Conservation (phyloP, 2,329 filamentous ascomycete species). For the Verticillium longisporum region DNA sequence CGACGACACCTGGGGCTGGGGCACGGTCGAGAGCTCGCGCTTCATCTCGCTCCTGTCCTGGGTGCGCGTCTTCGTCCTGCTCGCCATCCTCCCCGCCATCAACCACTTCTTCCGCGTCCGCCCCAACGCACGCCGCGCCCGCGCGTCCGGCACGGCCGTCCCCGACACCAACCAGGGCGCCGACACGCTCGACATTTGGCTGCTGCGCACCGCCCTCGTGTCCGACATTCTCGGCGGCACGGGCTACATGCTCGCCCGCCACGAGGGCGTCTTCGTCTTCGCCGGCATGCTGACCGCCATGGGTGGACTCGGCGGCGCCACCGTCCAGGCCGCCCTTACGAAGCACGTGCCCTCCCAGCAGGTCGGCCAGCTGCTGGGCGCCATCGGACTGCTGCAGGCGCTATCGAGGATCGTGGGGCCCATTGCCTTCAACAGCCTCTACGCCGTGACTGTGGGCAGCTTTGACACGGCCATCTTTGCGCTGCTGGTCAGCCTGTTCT, state of each 20-base stretch:
- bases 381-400: constrained; percentile 78
- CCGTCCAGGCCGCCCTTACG: constrained; percentile 74
- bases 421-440: constrained; percentile 78
- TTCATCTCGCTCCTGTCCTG: constrained; percentile 78
- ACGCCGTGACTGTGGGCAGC: constrained; percentile 68
- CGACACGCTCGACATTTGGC: constrained; percentile 68
- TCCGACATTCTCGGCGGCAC: constrained; percentile 71
- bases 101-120: constrained; percentile 66
- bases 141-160: constrained; percentile 25
- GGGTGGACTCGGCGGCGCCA: constrained; percentile 80
- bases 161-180: constrained; percentile 58
- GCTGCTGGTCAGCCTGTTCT: constrained; percentile 61
- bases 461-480: constrained; percentile 83
- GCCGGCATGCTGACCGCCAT: constrained; percentile 69
- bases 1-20: constrained; percentile 75
- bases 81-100: constrained; percentile 67
- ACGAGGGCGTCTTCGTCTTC: constrained; percentile 57
- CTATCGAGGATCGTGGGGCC: constrained; percentile 74
- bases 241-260: constrained; percentile 64
- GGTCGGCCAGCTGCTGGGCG: constrained; percentile 83
- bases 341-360: constrained; percentile 83
- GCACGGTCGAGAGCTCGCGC: constrained; percentile 68
- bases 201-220: constrained; percentile 68
- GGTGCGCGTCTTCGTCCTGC: constrained; percentile 67
- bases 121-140: constrained; percentile 35